Conservation (phyloP, 148 eudicot species). For the Rhododendron griersonianum region DNA sequence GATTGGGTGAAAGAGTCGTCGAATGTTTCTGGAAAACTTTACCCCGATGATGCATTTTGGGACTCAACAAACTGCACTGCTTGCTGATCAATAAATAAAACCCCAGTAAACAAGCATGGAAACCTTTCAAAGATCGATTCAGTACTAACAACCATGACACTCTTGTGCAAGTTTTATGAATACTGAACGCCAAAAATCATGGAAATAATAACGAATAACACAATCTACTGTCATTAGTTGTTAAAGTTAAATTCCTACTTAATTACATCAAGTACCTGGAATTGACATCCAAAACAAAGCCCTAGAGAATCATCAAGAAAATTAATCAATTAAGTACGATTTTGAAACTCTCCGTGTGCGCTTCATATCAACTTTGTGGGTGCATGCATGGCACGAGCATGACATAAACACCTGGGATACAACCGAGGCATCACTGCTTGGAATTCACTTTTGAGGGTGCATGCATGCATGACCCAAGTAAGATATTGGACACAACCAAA, state of each 20-base stretch:
- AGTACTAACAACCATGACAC: not conserved
- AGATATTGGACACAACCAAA: too few relatives aligned
- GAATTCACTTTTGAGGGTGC: too few relatives aligned
- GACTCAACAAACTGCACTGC: not conserved
- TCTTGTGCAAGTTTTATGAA: not conserved
- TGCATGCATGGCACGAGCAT: too few relatives aligned
- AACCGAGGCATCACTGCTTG: too few relatives aligned
- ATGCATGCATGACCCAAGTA: too few relatives aligned
- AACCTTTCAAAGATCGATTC: too few relatives aligned
- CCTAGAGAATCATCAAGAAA: not conserved
- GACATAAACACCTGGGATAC: too few relatives aligned
- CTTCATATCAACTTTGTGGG: not conserved
- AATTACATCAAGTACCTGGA: not conserved
- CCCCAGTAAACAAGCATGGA: too few relatives aligned
- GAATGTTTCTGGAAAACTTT: not conserved
- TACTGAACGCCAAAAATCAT: not conserved
- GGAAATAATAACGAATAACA: too few relatives aligned
- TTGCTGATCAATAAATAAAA: too few relatives aligned
- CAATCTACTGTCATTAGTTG: not conserved
- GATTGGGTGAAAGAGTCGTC: not conserved
- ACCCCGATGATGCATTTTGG: not conserved
- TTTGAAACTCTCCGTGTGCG: not conserved
- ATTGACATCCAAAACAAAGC: not conserved
- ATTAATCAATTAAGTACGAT: too few relatives aligned
- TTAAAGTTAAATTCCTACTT: not conserved